Percentiles rank a stretch among this genome's conserved stretches.
Evolutionary conservation across 768 basidiomycete genomes (phyloP).

Genomic region (Grammothele lineata): DNA sequence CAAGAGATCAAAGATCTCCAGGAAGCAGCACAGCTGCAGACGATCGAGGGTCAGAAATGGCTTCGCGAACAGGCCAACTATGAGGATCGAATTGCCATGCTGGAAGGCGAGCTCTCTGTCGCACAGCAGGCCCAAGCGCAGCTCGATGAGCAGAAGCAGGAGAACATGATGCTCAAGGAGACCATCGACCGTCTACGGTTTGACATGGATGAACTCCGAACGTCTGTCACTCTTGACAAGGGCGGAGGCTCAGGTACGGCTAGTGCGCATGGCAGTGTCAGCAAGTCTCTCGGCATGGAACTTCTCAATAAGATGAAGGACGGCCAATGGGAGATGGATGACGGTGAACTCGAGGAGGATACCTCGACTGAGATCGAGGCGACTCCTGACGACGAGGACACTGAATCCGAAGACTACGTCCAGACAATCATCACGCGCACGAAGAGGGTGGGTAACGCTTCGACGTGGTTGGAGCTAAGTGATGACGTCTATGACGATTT

Average conservation of each 20-base stretch:
- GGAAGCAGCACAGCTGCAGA: slow-evolving; percentile 55
- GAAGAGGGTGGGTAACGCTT: slow-evolving; percentile 53
- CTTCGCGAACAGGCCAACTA: slow-evolving; percentile 62
- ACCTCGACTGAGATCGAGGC: slow-evolving; percentile 29
- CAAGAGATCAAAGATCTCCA: slow-evolving; percentile 62
- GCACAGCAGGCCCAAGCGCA: slow-evolving; percentile 70
- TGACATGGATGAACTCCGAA: slow-evolving; percentile 90
- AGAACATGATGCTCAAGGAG: slow-evolving; percentile 90
- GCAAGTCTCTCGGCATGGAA: slow-evolving; percentile 75
- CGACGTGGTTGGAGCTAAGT: background rate
- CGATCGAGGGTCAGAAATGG: slow-evolving; percentile 65
- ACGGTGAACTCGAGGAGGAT: slow-evolving; percentile 34
- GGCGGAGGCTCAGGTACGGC: slow-evolving; percentile 35
- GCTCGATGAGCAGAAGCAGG: slow-evolving; percentile 91
- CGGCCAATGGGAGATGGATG: slow-evolving; percentile 32
- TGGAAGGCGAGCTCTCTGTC: slow-evolving; percentile 68
- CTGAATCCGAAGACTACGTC: slow-evolving; percentile 71
- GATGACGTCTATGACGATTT: background rate
- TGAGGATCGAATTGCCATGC: slow-evolving; percentile 62
- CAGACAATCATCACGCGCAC: slow-evolving; percentile 88
- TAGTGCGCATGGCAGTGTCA: slow-evolving; percentile 55
- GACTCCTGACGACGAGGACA: slow-evolving; percentile 41
- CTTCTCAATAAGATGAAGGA: slow-evolving; percentile 59
- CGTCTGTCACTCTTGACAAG: slow-evolving; percentile 32
- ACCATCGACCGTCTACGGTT: slow-evolving; percentile 93